Base-by-base conservation (phyloP, 2,329 filamentous ascomycete genomes). In the Calonectria leucothoes region DNA sequence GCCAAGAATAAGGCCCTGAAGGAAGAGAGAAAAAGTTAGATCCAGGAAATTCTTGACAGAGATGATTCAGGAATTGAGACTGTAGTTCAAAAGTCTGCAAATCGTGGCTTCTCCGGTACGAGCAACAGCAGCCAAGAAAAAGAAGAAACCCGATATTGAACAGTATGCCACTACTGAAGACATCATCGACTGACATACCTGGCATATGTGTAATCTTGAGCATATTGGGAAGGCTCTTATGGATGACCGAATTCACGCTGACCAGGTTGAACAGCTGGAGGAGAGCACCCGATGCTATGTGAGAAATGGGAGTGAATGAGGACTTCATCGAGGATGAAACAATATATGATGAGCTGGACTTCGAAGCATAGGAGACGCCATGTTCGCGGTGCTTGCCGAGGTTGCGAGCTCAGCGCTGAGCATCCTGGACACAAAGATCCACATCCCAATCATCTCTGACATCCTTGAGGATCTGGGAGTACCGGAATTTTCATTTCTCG, bases 1-100 rank as follows among this genome's bases (percentile, higher is more conserved):
- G 97, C 98, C 88, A 96, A 98, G 82, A 97, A 98, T 84, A 98
- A 98, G 89, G 98, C 95, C 91, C 98, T 98, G 92, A 99, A 99
- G 88, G 98, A 98, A 90, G 96, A 98, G 82, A 88, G 98, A 98
- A 90, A 96, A 98, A 82, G 91, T 92, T 61, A 96, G 98, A 88
- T 97, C 97, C 68, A 95, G n/a, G n/a, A n/a, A n/a, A n/a, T 98
- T 69, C 89, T 92, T 75, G 94, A 96, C n/a, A n/a, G n/a, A n/a
- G n/a, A n/a, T n/a, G n/a, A n/a, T n/a, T n/a, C n/a, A n/a, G n/a
- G n/a, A n/a, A n/a, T n/a, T n/a, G n/a, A n/a, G n/a, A n/a, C n/a
- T n/a, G n/a, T n/a, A n/a, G n/a, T n/a, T n/a, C n/a, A n/a, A n/a
- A n/a, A n/a, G n/a, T n/a, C n/a, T n/a, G n/a, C n/a, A n/a, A 77